A percentile compares a stretch with the other conserved stretches of the same genome.
Evolutionary conservation across 139 green algal species (phyloP).

Genomic region (Haematococcus sp.): DNA sequence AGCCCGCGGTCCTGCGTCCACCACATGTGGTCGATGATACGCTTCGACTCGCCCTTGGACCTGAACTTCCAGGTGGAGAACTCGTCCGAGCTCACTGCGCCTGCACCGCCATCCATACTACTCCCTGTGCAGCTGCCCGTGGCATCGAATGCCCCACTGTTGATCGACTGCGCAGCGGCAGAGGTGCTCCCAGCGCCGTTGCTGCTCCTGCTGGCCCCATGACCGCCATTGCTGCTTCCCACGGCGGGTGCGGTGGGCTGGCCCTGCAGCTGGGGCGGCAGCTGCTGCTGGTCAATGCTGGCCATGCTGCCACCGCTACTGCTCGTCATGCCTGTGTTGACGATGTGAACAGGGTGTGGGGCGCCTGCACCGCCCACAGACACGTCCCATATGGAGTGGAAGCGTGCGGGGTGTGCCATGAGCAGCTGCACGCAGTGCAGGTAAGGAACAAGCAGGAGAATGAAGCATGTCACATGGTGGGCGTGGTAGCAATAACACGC

Average conservation of each 20-base stretch:
- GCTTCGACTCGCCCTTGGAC: conserved; percentile 31
- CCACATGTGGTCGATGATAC: conserved; percentile 64
- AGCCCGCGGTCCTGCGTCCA: conserved; percentile 28
- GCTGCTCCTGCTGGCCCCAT: too few relatives aligned
- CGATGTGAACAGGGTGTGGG: too few relatives aligned
- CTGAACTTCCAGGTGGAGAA: conserved; percentile 62
- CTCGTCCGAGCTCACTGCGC: conserved; percentile 4
- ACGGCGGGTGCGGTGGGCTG: not conserved
- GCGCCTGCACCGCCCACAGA: not conserved
- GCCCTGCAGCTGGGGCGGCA: not conserved
- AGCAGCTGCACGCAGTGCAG: not conserved
- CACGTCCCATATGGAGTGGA: conserved; percentile 1
- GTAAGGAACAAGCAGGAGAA: too few relatives aligned
- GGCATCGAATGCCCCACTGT: too few relatives aligned
- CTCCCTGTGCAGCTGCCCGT: too few relatives aligned
- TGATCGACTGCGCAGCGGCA: too few relatives aligned
- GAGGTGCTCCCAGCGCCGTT: too few relatives aligned
- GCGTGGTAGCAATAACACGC: too few relatives aligned
- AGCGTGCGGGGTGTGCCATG: not conserved
- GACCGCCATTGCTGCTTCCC: conserved; percentile 10
- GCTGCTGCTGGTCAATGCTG: not conserved
- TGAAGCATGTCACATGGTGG: too few relatives aligned
- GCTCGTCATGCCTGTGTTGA: not conserved
- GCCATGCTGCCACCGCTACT: not conserved
- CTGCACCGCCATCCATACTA: not conserved